phyloP scores from a whole-genome alignment of 2,329 filamentous ascomycete genomes.

The Monilinia fructicola region DNA sequence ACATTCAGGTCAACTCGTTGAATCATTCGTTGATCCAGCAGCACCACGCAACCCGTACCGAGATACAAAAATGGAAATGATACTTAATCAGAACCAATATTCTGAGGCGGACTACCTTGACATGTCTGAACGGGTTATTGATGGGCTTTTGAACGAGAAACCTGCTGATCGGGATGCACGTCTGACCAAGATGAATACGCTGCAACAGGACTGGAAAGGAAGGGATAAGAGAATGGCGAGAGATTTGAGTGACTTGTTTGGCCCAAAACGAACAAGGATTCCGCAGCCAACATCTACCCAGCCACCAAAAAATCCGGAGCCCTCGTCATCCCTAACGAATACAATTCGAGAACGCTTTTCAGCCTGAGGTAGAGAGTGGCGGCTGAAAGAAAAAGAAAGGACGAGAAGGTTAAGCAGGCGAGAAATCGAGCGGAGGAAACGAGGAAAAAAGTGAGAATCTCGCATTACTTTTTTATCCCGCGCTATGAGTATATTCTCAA shows the following conservation, averaged over 20 bases:
- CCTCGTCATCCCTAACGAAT: background rate
- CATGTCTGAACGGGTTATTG: background rate
- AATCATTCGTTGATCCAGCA: too few relatives aligned
- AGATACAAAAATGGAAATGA: background rate
- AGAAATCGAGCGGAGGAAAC: background rate
- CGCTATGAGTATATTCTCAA: background rate
- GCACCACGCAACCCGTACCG: background rate
- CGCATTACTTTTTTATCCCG: background rate
- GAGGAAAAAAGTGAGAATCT: background rate
- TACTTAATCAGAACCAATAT: background rate
- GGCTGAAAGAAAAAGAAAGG: too few relatives aligned
- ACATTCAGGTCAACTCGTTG: background rate
- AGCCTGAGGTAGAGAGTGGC: too few relatives aligned
- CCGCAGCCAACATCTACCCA: too few relatives aligned
- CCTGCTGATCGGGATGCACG: background rate
- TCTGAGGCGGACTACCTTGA: background rate
- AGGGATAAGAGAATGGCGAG: too few relatives aligned
- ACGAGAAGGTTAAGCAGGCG: too few relatives aligned
- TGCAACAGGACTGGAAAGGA: background rate
- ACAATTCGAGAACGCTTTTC: too few relatives aligned
- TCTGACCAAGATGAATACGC: background rate
- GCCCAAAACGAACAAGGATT: too few relatives aligned
- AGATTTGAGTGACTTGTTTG: too few relatives aligned
- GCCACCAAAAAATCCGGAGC: background rate
- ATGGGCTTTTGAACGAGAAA: background rate